phyloP scores from a whole-genome alignment of 164 flowering plant species.

The Magnolia officinalis region DNA sequence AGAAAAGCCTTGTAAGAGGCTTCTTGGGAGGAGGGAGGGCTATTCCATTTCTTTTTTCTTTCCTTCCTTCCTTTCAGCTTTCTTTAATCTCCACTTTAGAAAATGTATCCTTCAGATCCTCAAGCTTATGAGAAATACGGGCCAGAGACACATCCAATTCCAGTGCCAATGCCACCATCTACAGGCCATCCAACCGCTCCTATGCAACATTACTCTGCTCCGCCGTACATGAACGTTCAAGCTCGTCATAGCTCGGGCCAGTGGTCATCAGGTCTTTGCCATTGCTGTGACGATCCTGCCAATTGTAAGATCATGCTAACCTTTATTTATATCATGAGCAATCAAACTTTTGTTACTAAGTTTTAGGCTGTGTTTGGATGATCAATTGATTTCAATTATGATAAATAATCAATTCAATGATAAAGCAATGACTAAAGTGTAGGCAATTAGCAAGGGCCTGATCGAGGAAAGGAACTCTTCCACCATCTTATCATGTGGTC shows the following conservation, averaged over 20 bases:
- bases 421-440: too few species aligned
- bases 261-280: constrained; percentile 53
- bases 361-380: too few species aligned
- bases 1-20: not conserved
- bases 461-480: too few species aligned
- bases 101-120: not conserved
- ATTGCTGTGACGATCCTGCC: constrained; percentile 48
- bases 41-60: too few species aligned
- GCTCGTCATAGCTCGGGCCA: not conserved
- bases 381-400: too few species aligned
- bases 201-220: not conserved
- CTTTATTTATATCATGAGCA: not conserved
- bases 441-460: too few species aligned
- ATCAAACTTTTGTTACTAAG: too few species aligned
- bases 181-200: not conserved
- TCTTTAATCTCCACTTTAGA: not conserved
- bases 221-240: constrained; percentile 3
- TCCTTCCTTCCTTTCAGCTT: not conserved
- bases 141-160: not conserved
- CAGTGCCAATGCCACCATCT: not conserved
- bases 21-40: too few species aligned
- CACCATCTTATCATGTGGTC: too few species aligned
- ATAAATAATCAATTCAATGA: too few species aligned
- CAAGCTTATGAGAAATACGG: not conserved
- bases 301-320: constrained; percentile 27